Evolutionary conservation across 164 flowering plant genomes (phyloP), one percentile per base, ranked within the genome.

Genomic region (Protea cynaroides): DNA sequence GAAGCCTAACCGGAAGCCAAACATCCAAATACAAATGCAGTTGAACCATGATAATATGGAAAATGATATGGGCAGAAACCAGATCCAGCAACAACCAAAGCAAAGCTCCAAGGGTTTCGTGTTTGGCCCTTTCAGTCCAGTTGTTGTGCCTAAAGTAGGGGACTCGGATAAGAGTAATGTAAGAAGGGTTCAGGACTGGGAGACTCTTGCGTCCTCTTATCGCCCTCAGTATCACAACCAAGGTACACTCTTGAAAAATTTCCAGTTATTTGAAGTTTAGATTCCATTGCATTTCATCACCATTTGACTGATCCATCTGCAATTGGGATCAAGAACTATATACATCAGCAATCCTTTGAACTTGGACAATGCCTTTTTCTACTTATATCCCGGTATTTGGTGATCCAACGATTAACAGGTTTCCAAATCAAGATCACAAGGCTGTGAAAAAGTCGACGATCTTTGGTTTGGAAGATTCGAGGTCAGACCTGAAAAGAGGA

Each of bases 111-210:
- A 72, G 62, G 80, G 76, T 59, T 83, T 78, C 65, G 83, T 76
- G 25, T 95, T 78, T 84, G 96, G 99, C 25, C 97, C 99, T 49
- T 94, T 91, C 73, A 84, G 87, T 67, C 96, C 94, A 5, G 79
- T 59, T 3, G 72, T 64, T 24, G 64, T 76, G 40, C 70, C 86
- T 18, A 67, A 75, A 68, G 74, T 23, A 44, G 68, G 58, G 34
- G 65, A 54, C 54, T 22, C 80, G 13, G 76, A 65, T 56, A 73
- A 69, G 47, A 74, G 40, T 25, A 72, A 25, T 23, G 51, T 21
- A 29, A 78, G 72, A 65, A 72, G 50, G 36, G 69, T 63, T 51
- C 74, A 76, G 56, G 94, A 95, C 63, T 84, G 84, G 89, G 96
- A 88, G 68, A 77, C 64, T 38, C 79, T 90, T 44, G 81, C 92